Base-by-base conservation (phyloP, 441 rosid genomes). In the Gossypium trilobum region DNA sequence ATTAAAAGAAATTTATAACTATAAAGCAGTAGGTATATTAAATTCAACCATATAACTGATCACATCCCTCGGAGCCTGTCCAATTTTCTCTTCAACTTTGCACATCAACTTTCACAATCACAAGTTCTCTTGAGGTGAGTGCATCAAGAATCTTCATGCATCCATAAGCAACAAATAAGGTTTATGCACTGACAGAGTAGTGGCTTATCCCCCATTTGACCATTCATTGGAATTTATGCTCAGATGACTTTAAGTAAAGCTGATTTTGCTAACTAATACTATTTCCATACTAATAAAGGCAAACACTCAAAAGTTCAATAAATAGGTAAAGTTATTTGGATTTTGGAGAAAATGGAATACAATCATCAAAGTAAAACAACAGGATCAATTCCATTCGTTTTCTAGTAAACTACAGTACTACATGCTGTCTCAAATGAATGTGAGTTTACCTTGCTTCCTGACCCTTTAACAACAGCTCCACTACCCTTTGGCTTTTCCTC, bases 401-500 rank as follows among this genome's bases (percentile, higher is more conserved):
- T 63, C 52, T 19, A 39, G 51, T n/a, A 19, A 63, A 63, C 29
- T 39, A 39, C 29, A 50, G 25, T 31, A 33, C 16, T 29, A 16
- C 27, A 64, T 72, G 1, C 62, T 48, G 55, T 48, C 62, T 59
- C 70, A 52, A 68, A 39, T 44, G n/a, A 68, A 70, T 50, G 36
- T 70, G 17, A 29, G 70, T 70, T 84, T 85, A 88, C 98, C 97
- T 86, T 86, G 75, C 72, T 80, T 75, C 73, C 74, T 65, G 91
- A 82, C 81, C 74, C 87, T 75, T 82, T 86, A 46, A 63, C 78
- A 51, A 78, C 60, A 72, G 68, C 74, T 68, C 80, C 88, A 16
- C 25, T 75, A 71, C 86, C 86, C 66, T 80, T 82, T 62, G 81
- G 80, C 81, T 82, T 85, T 59, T 89, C 81, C 74, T 78, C 85